Percentiles rank a stretch among this genome's conserved stretches.
Evolutionary conservation across 108 stramenopile genomes (phyloP).

Genomic region (Skeletonema marinoi): DNA sequence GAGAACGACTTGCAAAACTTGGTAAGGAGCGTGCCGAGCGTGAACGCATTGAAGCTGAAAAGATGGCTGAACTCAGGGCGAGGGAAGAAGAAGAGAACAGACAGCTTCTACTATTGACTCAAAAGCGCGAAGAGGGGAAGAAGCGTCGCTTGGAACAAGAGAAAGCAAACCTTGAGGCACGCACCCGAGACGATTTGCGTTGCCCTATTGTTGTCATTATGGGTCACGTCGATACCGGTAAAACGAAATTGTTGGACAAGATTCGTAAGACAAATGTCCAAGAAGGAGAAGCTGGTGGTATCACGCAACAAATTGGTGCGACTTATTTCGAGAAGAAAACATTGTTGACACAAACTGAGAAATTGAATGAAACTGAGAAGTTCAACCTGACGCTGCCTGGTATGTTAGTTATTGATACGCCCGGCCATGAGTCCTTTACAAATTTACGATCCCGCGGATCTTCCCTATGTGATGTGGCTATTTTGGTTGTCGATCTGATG

Average conservation of each 20-base stretch:
- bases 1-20: constrained; percentile 74
- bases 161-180: constrained; percentile 80
- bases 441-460: constrained; percentile 97
- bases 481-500: constrained; percentile 99
- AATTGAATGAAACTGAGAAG: constrained; percentile 85
- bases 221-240: constrained; percentile 99
- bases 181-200: constrained; percentile 90
- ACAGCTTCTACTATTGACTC: constrained; percentile 51
- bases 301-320: constrained; percentile 99
- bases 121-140: constrained; percentile 86
- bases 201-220: constrained; percentile 98
- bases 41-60: constrained; percentile 78
- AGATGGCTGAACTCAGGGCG: constrained; percentile 57
- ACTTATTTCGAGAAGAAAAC: constrained; percentile 98
- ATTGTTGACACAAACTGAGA: constrained; percentile 80
- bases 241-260: constrained; percentile 99
- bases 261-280: constrained; percentile 99
- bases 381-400: constrained; percentile 92
- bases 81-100: constrained; percentile 62
- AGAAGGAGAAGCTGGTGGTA: constrained; percentile 99
- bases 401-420: constrained; percentile 98
- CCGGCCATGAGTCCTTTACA: constrained; percentile 98
- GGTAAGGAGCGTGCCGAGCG: constrained; percentile 84
- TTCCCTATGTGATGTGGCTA: constrained; percentile 97
- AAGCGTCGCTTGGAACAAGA: constrained; percentile 79